A percentile compares a stretch with the other conserved stretches of the same genome.
phyloP scores from a whole-genome alignment of 2,329 filamentous ascomycete species.

The Dendryphion nanum region DNA sequence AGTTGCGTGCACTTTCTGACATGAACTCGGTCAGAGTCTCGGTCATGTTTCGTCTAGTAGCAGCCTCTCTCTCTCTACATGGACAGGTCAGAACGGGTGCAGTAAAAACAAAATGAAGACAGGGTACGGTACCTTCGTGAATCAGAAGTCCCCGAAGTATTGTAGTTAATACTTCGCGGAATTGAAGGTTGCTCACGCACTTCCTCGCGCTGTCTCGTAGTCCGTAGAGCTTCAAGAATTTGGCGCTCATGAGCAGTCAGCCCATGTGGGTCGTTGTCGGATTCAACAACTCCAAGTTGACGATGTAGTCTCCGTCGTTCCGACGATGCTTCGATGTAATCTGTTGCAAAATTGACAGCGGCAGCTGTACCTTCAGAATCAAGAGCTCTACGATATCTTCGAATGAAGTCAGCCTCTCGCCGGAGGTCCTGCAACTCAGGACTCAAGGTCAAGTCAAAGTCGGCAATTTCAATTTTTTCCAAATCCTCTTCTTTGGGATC shows the following conservation, averaged over 20 bases:
- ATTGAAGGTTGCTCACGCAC: conserved; percentile 36
- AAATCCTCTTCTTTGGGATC: conserved; percentile 57
- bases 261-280: conserved; percentile 47
- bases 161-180: conserved; percentile 46
- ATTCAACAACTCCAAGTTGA: conserved; percentile 37
- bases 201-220: conserved; percentile 43
- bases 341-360: conserved; percentile 41
- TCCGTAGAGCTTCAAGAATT: conserved; percentile 46
- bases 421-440: conserved; percentile 48
- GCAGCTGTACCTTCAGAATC: conserved; percentile 37
- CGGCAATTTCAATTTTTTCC: conserved; percentile 57
- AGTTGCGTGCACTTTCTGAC: conserved; percentile 16
- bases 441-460: conserved; percentile 41
- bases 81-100: conserved; percentile 10
- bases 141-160: conserved; percentile 20
- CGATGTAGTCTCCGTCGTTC: conserved; percentile 31
- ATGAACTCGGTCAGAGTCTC: conserved; percentile 23
- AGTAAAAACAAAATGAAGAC: conserved; percentile 4
- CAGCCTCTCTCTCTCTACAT: conserved; percentile 18
- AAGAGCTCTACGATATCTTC: conserved; percentile 41
- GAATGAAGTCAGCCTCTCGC: conserved; percentile 46
- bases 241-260: conserved; percentile 47
- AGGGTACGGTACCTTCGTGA: conserved; percentile 22
- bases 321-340: conserved; percentile 44
- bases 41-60: conserved; percentile 15